Conservation (phyloP, 2,329 filamentous ascomycete species). For the Fusarium austroafricanum region DNA sequence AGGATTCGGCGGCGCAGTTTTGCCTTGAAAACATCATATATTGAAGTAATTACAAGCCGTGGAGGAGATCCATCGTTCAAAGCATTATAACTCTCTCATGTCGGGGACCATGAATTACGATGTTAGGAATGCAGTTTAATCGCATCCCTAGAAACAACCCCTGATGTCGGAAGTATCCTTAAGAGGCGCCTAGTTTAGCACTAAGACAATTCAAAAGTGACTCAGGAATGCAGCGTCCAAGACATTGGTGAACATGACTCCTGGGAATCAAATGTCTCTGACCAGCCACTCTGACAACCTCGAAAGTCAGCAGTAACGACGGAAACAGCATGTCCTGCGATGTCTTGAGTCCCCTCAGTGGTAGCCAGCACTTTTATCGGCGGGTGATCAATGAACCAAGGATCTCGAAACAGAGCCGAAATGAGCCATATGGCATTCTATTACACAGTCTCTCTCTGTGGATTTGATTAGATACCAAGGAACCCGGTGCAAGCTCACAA, state of each 20-base stretch:
- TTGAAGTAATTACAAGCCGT: background rate
- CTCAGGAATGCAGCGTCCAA: constrained; percentile 18
- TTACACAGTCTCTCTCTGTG: background rate
- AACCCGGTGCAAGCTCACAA: constrained; percentile 1
- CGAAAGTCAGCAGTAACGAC: background rate
- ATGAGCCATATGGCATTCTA: constrained; percentile 19
- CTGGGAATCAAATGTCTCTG: constrained; percentile 4
- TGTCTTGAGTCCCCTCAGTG: background rate
- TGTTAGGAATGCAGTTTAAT: constrained; percentile 7
- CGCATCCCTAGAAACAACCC: background rate
- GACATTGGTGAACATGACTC: constrained; percentile 3
- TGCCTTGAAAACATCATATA: background rate
- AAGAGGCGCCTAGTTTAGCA: background rate
- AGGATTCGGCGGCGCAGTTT: too few relatives aligned
- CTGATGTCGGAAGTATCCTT: constrained; percentile 1
- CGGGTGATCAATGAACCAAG: background rate
- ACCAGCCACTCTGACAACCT: constrained; percentile 8
- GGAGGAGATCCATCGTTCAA: too few relatives aligned
- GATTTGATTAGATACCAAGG: constrained; percentile 1
- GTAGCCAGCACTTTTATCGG: constrained; percentile 4
- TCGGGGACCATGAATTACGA: too few relatives aligned
- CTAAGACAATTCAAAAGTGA: constrained; percentile 12
- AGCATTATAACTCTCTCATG: too few relatives aligned
- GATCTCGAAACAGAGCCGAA: constrained; percentile 34
- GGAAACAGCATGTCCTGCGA: background rate